Evolutionary conservation across 495 filamentous ascomycete species (phyloP), one percentile per base, ranked within the genome.

Genomic region (Annulohypoxylon bovei): DNA sequence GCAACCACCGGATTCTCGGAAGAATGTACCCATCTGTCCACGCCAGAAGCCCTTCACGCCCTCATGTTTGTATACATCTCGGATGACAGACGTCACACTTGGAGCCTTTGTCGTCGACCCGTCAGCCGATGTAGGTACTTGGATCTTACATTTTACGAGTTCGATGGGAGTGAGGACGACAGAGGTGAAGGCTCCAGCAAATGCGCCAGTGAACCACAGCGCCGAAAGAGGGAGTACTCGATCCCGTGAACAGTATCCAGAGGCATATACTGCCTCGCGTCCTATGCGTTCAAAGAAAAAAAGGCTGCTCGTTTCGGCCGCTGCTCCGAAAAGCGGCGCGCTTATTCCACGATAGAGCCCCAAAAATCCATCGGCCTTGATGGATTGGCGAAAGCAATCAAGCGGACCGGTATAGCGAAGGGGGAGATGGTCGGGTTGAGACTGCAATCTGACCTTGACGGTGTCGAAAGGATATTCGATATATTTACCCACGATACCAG

Each of bases 401-500:
- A 98, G 67, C 0, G 96, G 94, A 0, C 96, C 96, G 0, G 79
- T 88, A 78, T 98, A 99, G 18, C 86, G 90, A 12, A 93, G 88
- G 27, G 95, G 93, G 1, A 91, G 85, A 65, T 91, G 87, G 74
- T 93, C 90, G 6, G 93, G 93, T 77, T 98, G 95, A 3, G 90
- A 90, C 76, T 93, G 91, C 4, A 93, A 81, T 23, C 88, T 83
- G 52, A 89, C 95, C 84, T 99, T 99, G 72, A 99, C 90, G 0
- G 96, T 99, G 82, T 99, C 96, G 79, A 98, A 98, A 30, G 96
- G 96, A 77, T 96, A 99, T 75, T 99, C 96, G 73, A 99, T 93
- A 68, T 92, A 88, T 83, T 99, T 99, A 66, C 95, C 96, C 22
- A 92, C 91, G 61, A 95, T 90, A 64, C 96, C 96, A 40, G 94